Conservation (phyloP, 345 rosid species). For the Adansonia digitata region DNA sequence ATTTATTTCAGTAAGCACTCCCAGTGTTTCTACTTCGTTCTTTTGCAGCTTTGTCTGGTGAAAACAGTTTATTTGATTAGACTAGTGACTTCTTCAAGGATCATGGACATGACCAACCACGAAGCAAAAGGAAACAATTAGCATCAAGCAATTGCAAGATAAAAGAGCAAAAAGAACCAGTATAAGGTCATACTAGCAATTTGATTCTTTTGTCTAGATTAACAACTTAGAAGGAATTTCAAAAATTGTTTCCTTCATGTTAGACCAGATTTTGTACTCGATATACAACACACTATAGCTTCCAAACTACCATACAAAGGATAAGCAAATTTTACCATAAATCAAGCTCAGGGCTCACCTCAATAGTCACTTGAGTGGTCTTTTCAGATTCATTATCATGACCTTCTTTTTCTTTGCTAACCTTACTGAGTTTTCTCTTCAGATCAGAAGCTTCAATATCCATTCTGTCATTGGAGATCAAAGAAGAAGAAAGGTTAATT, state of each 20-base stretch:
- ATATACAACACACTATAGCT: background rate
- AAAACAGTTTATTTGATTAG: background rate
- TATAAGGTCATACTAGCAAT: background rate
- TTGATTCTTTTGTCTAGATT: background rate
- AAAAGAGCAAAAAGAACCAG: background rate
- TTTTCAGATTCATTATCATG: slow-evolving; percentile 40
- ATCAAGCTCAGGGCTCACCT: slow-evolving; percentile 25
- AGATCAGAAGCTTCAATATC: slow-evolving; percentile 68
- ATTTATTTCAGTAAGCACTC: background rate
- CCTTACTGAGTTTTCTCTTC: slow-evolving; percentile 58
- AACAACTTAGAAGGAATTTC: background rate
- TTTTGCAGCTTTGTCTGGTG: background rate
- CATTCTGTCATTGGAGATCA: slow-evolving; percentile 32
- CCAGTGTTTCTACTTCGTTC: background rate
- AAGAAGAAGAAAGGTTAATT: background rate
- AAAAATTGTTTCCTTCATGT: background rate
- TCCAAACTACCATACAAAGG: background rate
- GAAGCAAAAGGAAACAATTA: background rate
- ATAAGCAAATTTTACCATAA: background rate
- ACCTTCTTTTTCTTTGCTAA: slow-evolving; percentile 38
- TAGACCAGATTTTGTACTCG: background rate
- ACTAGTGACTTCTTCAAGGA: background rate
- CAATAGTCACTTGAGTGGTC: slow-evolving; percentile 45
- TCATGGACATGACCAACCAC: background rate
- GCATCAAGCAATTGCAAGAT: background rate